Percentiles rank a stretch among this genome's conserved stretches.
Conservation (phyloP, 495 filamentous ascomycete genomes). For the Cairneyella variabilis region DNA sequence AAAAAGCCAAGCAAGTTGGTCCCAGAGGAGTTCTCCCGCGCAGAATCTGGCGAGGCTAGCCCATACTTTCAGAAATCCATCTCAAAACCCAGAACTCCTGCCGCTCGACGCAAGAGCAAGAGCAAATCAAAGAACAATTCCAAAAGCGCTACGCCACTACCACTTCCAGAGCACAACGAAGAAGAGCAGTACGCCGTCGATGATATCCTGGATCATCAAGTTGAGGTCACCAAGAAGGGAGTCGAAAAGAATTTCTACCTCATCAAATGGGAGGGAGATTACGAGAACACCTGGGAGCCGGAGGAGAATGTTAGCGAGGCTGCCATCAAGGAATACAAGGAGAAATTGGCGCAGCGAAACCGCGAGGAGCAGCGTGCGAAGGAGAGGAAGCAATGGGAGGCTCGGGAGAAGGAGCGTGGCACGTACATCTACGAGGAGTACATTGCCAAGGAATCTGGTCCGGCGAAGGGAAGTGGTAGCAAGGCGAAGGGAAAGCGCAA, state of each 20-base stretch:
- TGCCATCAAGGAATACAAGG: conserved; percentile 4
- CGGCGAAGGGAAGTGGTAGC: too few species aligned
- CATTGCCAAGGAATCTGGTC: too few species aligned
- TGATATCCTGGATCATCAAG: conserved; percentile 8
- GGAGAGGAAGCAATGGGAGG: not conserved
- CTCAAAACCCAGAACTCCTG: not conserved
- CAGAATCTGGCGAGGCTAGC: not conserved
- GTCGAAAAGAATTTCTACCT: conserved; percentile 4
- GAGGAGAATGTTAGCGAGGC: conserved; percentile 10
- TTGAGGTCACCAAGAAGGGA: not conserved
- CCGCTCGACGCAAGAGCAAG: not conserved
- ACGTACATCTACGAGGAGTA: too few species aligned
- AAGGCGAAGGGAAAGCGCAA: too few species aligned
- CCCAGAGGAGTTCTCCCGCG: not conserved
- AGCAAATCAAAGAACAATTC: not conserved
- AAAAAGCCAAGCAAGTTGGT: too few species aligned
- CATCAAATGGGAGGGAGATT: conserved; percentile 21
- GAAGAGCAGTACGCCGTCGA: conserved; percentile 10
- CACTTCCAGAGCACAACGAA: not conserved
- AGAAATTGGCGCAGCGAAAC: not conserved
- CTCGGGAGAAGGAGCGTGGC: not conserved
- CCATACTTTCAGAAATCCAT: not conserved
- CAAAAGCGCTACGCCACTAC: not conserved
- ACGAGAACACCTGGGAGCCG: conserved; percentile 19
- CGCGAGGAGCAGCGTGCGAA: not conserved